Percentiles rank a stretch among this genome's conserved stretches.
Conservation (phyloP, 2,329 filamentous ascomycete species). For the Claviceps paspali region DNA sequence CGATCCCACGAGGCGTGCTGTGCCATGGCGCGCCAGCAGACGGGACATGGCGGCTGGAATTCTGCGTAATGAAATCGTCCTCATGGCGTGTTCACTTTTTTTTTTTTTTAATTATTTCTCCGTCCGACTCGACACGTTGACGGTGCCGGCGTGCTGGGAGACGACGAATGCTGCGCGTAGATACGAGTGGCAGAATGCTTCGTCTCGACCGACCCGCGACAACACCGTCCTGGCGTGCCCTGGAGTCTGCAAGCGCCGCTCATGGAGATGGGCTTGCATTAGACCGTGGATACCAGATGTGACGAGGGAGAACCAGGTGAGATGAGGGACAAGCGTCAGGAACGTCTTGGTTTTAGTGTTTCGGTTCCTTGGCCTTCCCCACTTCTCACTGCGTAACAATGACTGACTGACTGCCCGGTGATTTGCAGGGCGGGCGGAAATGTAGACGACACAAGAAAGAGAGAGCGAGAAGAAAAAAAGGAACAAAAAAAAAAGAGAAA, state of each 20-base stretch:
- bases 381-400: constrained; percentile 6
- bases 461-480: too few species aligned
- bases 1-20: neutral
- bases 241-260: neutral
- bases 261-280: constrained; percentile 1
- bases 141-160: neutral
- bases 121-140: neutral
- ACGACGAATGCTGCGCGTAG: too few species aligned
- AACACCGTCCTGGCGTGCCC: too few species aligned
- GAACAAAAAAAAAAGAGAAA: too few species aligned
- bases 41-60: neutral
- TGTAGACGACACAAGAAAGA: too few species aligned
- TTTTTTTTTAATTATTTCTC: neutral
- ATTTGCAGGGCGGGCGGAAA: too few species aligned
- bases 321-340: neutral
- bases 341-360: constrained; percentile 3
- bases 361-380: constrained; percentile 5
- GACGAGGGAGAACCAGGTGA: constrained; percentile 1
- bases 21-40: too few species aligned
- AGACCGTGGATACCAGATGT: neutral
- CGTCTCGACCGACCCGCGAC: too few species aligned
- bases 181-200: too few species aligned
- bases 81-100: neutral
- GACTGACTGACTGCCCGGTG: too few species aligned
- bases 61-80: neutral